Evolutionary conservation across 1,139 yeast genomes (phyloP), one percentile per base, ranked within the genome.

Genomic region (Debaryomycetaceae sp.): DNA sequence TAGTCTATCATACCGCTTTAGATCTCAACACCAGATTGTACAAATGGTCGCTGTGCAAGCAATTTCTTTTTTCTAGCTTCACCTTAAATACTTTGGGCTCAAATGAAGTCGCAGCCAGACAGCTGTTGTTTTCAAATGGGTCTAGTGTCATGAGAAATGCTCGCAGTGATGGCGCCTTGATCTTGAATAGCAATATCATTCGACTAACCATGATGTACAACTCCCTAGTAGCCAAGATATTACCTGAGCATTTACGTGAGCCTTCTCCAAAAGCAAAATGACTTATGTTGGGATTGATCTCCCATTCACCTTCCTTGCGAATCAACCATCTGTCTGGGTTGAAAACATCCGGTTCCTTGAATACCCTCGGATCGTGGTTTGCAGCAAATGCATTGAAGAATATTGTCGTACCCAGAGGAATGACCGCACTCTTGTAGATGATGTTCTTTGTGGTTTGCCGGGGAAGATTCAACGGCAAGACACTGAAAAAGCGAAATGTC

Each of bases 201-300:
- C 68, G 52, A 35, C 64, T 47, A 4, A 54, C 40, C 27, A 65
- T 36, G 5, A 60, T 49, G 44, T 81, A 82, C 49, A 82, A 57
- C 45, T 82, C 86, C 34, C 72, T 70, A 42, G 66, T 61, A 0
- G 86, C 86, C 31, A 83, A 58, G 30, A 69, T 65, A 29, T 68
- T 67, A 0, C 91, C 93, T 0, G 81, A 69, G 48, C 91, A 83
- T 73, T 68, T 75, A 34, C 91, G 52, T 1, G 79, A 63, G 0
- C 91, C 93, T 11, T 74, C 72, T 0, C 91, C 91, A 53, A 81
- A 83, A 0, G 85, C 57, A 36, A 77, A 66, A 45, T 79, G 86
- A 3, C 48, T 48, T 12, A 61, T 48, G 1, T 54, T 48, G 2
- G 43, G 33, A 31, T 65, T 62, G 17, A 82, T 49, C n/a, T 14